Base-by-base conservation (phyloP, 805 yeast genomes). In the Candida tibetensis region DNA sequence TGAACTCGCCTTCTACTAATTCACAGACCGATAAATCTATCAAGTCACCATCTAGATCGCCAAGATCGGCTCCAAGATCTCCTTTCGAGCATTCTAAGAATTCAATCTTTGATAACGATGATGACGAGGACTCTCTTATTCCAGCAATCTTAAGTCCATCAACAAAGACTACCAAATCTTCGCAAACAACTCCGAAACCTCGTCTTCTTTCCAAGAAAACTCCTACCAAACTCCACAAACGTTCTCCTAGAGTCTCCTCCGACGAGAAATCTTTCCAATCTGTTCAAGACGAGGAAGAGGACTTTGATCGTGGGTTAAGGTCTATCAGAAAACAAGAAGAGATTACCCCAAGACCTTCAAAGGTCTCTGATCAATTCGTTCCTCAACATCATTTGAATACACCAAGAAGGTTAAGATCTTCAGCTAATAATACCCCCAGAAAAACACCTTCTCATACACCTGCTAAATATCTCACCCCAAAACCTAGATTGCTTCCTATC, bases 281-380 rank as follows among this genome's bases (percentile, higher is more conserved):
- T 2, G 35, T 54, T 6, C 49, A 53, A 16, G 61, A 58, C 23
- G 65, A 61, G 32, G 47, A 44, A 7, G 39, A 35, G 3, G 47
- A 52, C 36, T 62, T 60, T 40, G 63, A 62, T 40, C 37, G 45
- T 14, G 45, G 41, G 18, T 46, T 55, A 32, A 38, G 36, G 14
- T 36, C 44, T n/a, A 53, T 53, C 7, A 47, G 47, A 26, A 36
- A 46, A 2, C 37, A 41, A 35, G 38, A 35, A 28, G 23, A 28
- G 9, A 21, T 10, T 7, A 7, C n/a, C n/a, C n/a, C n/a, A n/a
- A n/a, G n/a, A n/a, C n/a, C n/a, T n/a, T n/a, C n/a, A n/a, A n/a
- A n/a, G n/a, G n/a, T n/a, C n/a, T n/a, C n/a, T n/a, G n/a, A n/a
- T n/a, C n/a, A n/a, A n/a, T n/a, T n/a, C n/a, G n/a, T n/a, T n/a